Base-by-base conservation (phyloP, 2,329 filamentous ascomycete species). In the Dactylonectria macrodidyma region DNA sequence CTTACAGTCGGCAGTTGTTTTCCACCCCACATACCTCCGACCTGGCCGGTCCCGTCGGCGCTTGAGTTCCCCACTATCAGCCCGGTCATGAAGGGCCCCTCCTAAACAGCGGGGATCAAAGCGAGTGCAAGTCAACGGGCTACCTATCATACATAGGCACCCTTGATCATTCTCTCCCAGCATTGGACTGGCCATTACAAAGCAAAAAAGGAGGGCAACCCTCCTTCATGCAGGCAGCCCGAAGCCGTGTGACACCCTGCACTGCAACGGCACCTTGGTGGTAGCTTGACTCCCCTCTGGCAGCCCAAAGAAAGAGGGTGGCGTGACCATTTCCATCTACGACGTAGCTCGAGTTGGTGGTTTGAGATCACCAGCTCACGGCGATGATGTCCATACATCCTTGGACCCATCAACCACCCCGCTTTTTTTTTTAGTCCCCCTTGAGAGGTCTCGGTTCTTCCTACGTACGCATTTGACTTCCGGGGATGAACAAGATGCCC, bases 11-110 rank as follows among this genome's bases (percentile, higher is more conserved):
- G 30, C 51, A 7, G 33, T 19, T 33, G 51, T 52, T n/a, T 52
- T n/a, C 41, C 34, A 11, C 51, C 36, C 58, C 66, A 65, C 65
- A 64, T 51, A 47, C 44, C 48, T 30, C 51, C 66, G 47, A 65
- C n/a, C 26, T 50, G 69, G 62, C 61, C 71, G 69, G 69, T 59
- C 69, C 71, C 71, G 72, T 47, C 54, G 47, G 60, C 55, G 16
- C 34, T 9, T 44, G 48, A 47, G 26, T 41, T 46, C 71, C 68
- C 59, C 51, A 56, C 51, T 52, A 46, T 58, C 26, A 30, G 26
- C 26, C 26, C 26, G 26, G 7, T 30, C 26, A 30, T 30, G 7
- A 65, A 61, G 63, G 63, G 59, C 71, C 69, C 62, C 69, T 63
- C 55, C 26, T 19, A 10, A 7, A 30, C 26, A 30, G 26, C 7